A percentile compares a stretch with the other conserved stretches of the same genome.
These are phyloP conservation scores for Platismatia glauca DNA, from an alignment of 495 filamentous ascomycete species.

Conservation along the genomic window DNA sequence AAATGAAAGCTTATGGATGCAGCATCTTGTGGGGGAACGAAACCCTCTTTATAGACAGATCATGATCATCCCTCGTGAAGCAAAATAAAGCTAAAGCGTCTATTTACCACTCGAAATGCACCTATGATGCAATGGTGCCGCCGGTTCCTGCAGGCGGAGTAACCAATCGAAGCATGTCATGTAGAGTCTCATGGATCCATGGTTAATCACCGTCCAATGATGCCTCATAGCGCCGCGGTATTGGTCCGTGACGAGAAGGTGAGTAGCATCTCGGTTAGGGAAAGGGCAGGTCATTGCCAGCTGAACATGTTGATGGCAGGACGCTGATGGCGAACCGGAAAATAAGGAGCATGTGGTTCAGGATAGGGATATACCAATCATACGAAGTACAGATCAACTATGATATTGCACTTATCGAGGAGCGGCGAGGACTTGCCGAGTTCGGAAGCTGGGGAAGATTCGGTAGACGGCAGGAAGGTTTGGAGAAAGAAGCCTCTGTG, in stretches of 20 bases:
- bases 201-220: neutral
- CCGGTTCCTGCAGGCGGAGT: slow-evolving; percentile 7
- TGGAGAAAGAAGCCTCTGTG: neutral
- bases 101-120: slow-evolving; percentile 4
- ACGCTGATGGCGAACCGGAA: neutral
- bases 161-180: slow-evolving; percentile 1
- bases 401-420: neutral
- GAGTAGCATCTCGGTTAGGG: neutral
- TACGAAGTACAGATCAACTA: neutral
- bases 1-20: neutral
- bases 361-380: neutral
- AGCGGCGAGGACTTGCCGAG: slow-evolving; percentile 5
- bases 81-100: neutral
- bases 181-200: neutral
- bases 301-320: neutral
- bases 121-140: neutral
- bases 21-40: neutral
- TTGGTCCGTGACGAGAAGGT: slow-evolving; percentile 14
- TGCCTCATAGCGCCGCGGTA: slow-evolving; percentile 3
- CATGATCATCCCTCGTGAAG: neutral
- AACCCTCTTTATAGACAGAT: slow-evolving; percentile 9
- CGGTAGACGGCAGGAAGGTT: neutral
- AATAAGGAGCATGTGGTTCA: neutral
- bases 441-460: slow-evolving; percentile 9
- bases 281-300: slow-evolving; percentile 3